These are phyloP conservation scores for Narthecium ossifragum DNA, from an alignment of 106 monocot genomes.

Conservation along the genomic window DNA sequence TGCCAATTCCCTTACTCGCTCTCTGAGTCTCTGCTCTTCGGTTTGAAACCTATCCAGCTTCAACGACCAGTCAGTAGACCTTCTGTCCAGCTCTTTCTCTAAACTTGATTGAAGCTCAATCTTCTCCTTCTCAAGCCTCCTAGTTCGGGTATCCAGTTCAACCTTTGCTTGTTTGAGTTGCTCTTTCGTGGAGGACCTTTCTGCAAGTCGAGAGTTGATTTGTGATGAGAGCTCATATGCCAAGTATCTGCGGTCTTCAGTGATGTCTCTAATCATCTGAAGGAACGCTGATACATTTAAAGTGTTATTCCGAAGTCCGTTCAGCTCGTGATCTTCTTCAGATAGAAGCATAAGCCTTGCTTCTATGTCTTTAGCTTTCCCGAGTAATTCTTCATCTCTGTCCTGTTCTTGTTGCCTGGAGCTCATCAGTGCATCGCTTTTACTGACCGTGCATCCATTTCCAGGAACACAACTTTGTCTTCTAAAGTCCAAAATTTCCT, in stretches of 20 bases:
- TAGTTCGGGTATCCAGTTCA: conserved; percentile 63
- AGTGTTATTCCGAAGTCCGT: conserved; percentile 11
- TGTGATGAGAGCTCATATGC: conserved; percentile 63
- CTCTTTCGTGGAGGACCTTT: conserved; percentile 56
- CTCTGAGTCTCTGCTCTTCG: conserved; percentile 80
- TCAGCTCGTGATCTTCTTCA: conserved; percentile 43
- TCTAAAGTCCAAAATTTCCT: conserved; percentile 12
- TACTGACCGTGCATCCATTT: conserved; percentile 12
- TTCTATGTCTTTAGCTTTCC: conserved; percentile 60
- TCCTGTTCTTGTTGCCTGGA: conserved; percentile 13
- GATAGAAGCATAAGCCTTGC: conserved; percentile 21
- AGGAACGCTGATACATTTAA: conserved; percentile 26
- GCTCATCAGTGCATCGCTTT: conserved; percentile 7
- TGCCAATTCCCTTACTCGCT: conserved; percentile 80
- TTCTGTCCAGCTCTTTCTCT: conserved; percentile 84
- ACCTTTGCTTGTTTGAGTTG: conserved; percentile 38
- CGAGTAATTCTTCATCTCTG: conserved; percentile 43
- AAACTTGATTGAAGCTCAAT: conserved; percentile 53
- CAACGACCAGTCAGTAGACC: conserved; percentile 71
- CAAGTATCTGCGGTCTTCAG: conserved; percentile 51
- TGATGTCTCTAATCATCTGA: conserved; percentile 38
- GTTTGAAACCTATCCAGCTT: conserved; percentile 69
- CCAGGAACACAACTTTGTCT: conserved; percentile 11
- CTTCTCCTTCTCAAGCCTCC: conserved; percentile 84
- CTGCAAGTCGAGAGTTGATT: conserved; percentile 51